Percentiles rank a stretch among this genome's conserved stretches.
These are phyloP conservation scores for Penicillium odoratum DNA, from an alignment of 495 filamentous ascomycete genomes.

Conservation along the genomic window DNA sequence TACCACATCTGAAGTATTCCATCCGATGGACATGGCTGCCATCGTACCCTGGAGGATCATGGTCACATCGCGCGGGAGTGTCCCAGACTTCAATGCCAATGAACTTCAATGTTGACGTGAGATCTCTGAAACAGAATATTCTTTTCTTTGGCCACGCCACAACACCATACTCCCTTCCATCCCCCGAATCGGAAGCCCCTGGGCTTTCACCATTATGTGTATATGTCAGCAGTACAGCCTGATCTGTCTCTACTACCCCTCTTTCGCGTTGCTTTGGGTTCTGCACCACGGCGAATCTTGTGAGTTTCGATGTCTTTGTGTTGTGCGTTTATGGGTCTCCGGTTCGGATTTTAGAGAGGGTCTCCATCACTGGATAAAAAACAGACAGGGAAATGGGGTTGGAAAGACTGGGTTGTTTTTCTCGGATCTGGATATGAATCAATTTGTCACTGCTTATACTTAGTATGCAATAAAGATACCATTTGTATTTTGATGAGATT, in stretches of 20 bases:
- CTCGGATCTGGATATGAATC: constrained; percentile 19
- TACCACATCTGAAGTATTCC: constrained; percentile 1
- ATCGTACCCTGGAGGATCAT: not conserved
- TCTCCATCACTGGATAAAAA: constrained; percentile 39
- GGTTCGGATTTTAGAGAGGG: constrained; percentile 36
- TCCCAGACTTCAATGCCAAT: constrained; percentile 3
- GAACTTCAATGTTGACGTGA: not conserved
- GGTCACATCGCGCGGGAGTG: constrained; percentile 1
- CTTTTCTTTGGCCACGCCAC: not conserved
- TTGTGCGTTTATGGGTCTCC: constrained; percentile 28
- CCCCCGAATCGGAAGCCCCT: not conserved
- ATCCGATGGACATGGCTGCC: not conserved
- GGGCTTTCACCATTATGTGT: constrained; percentile 19
- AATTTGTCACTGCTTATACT: constrained; percentile 22
- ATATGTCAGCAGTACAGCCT: constrained; percentile 25
- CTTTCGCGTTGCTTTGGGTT: constrained; percentile 3
- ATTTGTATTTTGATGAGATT: not conserved
- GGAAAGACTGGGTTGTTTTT: constrained; percentile 22
- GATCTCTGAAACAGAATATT: not conserved
- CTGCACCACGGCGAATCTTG: constrained; percentile 1
- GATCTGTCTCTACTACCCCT: constrained; percentile 13
- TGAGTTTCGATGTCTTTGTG: constrained; percentile 23
- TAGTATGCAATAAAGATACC: constrained; percentile 18
- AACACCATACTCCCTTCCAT: not conserved
- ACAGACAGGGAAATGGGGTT: constrained; percentile 20